Evolutionary conservation across 2,329 filamentous ascomycete genomes (phyloP).

Genomic region (Colletotrichum sp.): DNA sequence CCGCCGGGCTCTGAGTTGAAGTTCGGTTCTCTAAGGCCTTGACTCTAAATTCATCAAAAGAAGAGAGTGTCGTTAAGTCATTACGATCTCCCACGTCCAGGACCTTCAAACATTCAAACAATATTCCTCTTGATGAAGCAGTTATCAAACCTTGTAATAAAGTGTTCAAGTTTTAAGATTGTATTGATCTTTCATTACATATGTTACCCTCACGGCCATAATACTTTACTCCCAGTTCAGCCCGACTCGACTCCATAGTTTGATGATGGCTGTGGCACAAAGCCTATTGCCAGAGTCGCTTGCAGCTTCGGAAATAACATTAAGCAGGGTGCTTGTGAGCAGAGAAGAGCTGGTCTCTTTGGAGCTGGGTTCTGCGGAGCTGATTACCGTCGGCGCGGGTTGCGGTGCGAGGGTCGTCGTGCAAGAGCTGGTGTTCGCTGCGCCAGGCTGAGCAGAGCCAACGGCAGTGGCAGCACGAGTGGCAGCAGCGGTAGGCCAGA

Average conservation of each 20-base stretch:
- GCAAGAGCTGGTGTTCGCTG: neutral
- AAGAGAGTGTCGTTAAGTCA: neutral
- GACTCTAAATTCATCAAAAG: neutral
- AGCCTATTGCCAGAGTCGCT: neutral
- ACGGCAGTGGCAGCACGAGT: neutral
- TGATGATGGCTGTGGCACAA: neutral
- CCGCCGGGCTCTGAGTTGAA: neutral
- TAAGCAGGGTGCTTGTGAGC: slow-evolving; percentile 43
- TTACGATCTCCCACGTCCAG: neutral
- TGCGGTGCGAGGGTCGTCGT: neutral
- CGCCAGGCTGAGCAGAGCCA: neutral
- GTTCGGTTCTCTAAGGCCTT: neutral
- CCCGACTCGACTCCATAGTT: neutral
- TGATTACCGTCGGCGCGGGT: neutral
- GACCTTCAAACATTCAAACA: neutral
- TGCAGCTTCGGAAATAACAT: slow-evolving; percentile 36
- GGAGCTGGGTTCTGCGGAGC: neutral
- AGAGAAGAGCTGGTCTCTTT: slow-evolving; percentile 20
- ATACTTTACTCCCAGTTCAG: neutral
- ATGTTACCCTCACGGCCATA: neutral
- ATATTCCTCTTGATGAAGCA: too few species aligned
- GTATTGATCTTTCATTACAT: too few species aligned
- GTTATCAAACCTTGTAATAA: too few species aligned
- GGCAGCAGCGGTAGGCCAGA: neutral
- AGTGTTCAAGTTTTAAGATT: too few species aligned